A percentile compares a stretch with the other conserved stretches of the same genome.
Conservation (phyloP, 805 yeast species). For the Metschnikowia kunwiensis region DNA sequence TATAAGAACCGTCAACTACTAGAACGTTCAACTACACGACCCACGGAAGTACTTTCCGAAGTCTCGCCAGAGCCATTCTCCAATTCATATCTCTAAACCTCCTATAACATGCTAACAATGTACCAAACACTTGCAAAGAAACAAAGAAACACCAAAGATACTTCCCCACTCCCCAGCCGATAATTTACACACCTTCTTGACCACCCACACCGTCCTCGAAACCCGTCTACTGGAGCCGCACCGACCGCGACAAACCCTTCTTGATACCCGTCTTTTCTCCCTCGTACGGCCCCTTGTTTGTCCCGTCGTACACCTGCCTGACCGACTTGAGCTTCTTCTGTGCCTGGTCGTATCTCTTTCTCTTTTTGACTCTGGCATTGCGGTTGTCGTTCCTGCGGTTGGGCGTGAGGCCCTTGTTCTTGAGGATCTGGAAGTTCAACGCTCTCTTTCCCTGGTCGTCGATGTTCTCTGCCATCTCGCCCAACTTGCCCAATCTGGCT, state of each 20-base stretch:
- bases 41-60: no score
- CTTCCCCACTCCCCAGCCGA: no score
- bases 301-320: constrained; percentile 81
- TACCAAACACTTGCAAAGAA: no score
- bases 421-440: constrained; percentile 87
- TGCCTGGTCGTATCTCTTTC: constrained; percentile 93
- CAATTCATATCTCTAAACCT: no score
- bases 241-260: constrained; percentile 86
- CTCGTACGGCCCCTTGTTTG: constrained; percentile 67
- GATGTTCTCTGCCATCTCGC: constrained; percentile 61
- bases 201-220: no score
- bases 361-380: constrained; percentile 96
- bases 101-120: no score
- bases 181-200: no score
- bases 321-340: constrained; percentile 89
- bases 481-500: constrained; percentile 79
- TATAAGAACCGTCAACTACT: no score
- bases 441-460: constrained; percentile 92
- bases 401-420: constrained; percentile 94
- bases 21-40: no score
- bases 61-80: no score
- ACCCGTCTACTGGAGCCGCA: constrained; percentile 54
- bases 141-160: no score
- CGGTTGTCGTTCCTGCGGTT: constrained; percentile 90
- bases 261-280: constrained; percentile 98